These are phyloP conservation scores for Colletotrichum chlorophyti DNA, from an alignment of 2,329 filamentous ascomycete genomes.

Conservation along the genomic window DNA sequence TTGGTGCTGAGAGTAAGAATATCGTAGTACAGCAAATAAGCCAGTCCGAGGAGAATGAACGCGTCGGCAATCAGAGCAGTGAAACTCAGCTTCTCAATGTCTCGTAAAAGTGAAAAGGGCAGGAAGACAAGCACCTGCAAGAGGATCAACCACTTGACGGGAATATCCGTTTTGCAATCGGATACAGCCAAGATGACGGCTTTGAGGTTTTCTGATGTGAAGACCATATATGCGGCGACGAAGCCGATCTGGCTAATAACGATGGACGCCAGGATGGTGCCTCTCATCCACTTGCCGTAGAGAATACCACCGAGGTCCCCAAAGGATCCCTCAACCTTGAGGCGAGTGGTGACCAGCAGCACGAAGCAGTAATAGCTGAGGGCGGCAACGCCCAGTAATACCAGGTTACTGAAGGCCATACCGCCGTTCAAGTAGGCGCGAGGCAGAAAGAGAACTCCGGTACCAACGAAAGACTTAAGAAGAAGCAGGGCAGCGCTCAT, in stretches of 20 bases:
- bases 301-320: conserved; percentile 94
- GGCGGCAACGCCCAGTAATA: conserved; percentile 83
- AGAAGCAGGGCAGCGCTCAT: conserved; percentile 83
- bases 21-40: conserved; percentile 97
- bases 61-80: conserved; percentile 92
- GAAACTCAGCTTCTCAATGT: conserved; percentile 97
- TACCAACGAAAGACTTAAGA: conserved; percentile 97
- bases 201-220: conserved; percentile 93
- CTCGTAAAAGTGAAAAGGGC: conserved; percentile 89
- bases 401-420: conserved; percentile 94
- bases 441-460: conserved; percentile 91
- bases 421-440: conserved; percentile 94
- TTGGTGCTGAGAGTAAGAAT: conserved; percentile 79
- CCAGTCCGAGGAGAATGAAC: conserved; percentile 90
- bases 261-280: conserved; percentile 86
- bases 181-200: conserved; percentile 93
- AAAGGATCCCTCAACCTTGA: conserved; percentile 91
- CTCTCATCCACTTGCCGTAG: conserved; percentile 90
- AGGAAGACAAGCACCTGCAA: conserved; percentile 96
- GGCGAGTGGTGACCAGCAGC: conserved; percentile 83
- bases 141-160: conserved; percentile 88
- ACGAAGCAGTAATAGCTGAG: conserved; percentile 99
- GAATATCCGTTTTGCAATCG: conserved; percentile 83
- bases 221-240: conserved; percentile 94
- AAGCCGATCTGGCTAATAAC: conserved; percentile 96